phyloP scores from a whole-genome alignment of 768 basidiomycete genomes.

The Termitomyces heimii region DNA sequence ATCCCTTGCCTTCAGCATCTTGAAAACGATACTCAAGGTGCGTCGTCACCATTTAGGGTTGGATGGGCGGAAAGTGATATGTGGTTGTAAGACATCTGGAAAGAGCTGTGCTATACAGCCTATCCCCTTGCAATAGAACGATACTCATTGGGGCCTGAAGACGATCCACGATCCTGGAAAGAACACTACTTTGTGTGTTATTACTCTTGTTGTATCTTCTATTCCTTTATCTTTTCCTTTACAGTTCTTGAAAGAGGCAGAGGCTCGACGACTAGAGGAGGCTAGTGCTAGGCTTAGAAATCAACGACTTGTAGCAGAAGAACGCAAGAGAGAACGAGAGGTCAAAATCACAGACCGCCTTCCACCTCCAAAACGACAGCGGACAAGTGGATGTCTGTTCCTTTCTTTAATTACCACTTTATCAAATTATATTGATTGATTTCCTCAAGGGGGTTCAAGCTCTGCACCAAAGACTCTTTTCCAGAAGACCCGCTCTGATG shows the following conservation, averaged over 20 bases:
- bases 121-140: constrained; percentile 50
- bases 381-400: constrained; percentile 43
- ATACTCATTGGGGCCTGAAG: constrained; percentile 31
- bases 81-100: constrained; percentile 54
- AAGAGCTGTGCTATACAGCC: constrained; percentile 52
- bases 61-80: not conserved
- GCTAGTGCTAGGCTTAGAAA: constrained; percentile 55
- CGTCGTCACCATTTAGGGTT: constrained; percentile 13
- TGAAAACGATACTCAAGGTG: constrained; percentile 50
- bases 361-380: constrained; percentile 60
- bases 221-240: constrained; percentile 6
- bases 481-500: constrained; percentile 70
- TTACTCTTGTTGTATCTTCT: constrained; percentile 1
- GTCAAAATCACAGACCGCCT: constrained; percentile 69
- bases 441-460: constrained; percentile 28
- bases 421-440: constrained; percentile 2
- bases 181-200: constrained; percentile 59
- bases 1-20: constrained; percentile 36
- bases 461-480: constrained; percentile 62
- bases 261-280: constrained; percentile 61
- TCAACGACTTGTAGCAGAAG: constrained; percentile 63
- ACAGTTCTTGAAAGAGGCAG: constrained; percentile 51
- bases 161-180: constrained; percentile 60
- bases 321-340: constrained; percentile 71
- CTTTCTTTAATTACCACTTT: constrained; percentile 6